phyloP scores from a whole-genome alignment of 2,329 filamentous ascomycete species.

The Trichoderma brevicompactum region DNA sequence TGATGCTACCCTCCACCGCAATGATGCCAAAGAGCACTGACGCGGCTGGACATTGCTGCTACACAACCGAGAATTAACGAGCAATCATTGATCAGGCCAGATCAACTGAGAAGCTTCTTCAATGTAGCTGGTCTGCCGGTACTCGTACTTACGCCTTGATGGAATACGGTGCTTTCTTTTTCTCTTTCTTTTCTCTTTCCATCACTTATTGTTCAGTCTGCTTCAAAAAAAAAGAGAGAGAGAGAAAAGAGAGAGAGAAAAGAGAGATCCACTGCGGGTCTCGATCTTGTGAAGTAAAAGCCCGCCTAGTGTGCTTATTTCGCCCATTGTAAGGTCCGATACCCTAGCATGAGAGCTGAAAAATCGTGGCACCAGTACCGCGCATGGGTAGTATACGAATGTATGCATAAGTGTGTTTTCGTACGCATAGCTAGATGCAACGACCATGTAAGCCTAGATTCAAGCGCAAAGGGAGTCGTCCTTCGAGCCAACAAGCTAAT shows the following conservation, averaged over 20 bases:
- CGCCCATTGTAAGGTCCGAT: slow-evolving; percentile 3
- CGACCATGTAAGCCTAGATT: background rate
- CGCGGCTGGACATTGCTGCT: background rate
- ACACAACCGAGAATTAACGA: background rate
- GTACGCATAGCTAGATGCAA: background rate
- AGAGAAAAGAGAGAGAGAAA: background rate
- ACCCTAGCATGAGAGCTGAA: slow-evolving; percentile 16
- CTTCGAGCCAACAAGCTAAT: background rate
- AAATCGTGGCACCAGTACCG: slow-evolving; percentile 6
- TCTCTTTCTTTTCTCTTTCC: background rate
- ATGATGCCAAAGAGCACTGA: background rate
- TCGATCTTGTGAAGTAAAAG: slow-evolving; percentile 18
- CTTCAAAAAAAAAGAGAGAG: background rate
- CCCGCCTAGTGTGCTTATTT: slow-evolving; percentile 11
- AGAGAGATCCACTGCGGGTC: slow-evolving; percentile 5
- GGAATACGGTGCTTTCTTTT: background rate
- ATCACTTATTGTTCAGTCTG: background rate
- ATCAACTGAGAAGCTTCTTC: too few species aligned
- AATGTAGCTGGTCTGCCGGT: background rate
- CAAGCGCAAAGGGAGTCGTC: background rate
- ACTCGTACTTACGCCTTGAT: background rate
- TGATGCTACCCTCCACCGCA: slow-evolving; percentile 23
- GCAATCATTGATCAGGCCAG: background rate
- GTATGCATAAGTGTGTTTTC: slow-evolving; percentile 1
- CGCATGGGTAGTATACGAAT: slow-evolving; percentile 1